Conservation (phyloP, 129 eudicot genomes). For the Escallonia rubra region DNA sequence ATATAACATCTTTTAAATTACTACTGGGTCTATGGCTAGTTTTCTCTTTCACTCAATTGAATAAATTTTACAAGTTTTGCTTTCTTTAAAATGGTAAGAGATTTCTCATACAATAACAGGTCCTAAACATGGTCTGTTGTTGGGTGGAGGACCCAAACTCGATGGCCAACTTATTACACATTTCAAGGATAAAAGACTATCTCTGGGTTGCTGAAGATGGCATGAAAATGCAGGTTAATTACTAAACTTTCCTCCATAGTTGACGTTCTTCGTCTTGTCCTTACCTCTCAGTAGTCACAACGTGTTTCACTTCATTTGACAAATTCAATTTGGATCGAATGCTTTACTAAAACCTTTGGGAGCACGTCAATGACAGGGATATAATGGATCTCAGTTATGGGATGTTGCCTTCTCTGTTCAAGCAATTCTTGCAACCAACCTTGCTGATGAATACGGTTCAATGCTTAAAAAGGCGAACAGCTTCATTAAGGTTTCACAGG, state of each 20-base stretch:
- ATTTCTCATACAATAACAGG: conserved; percentile 25
- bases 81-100: too few species aligned
- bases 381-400: conserved; percentile 68
- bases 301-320: neutral
- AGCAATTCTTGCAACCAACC: conserved; percentile 45
- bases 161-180: conserved; percentile 36
- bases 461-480: conserved; percentile 48
- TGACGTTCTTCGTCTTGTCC: neutral
- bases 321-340: neutral
- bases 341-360: neutral
- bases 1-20: too few species aligned
- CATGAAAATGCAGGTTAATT: conserved; percentile 73
- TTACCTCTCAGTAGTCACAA: neutral
- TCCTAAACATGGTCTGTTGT: conserved; percentile 63
- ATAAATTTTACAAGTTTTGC: too few species aligned
- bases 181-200: conserved; percentile 57
- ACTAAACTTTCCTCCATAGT: too few species aligned
- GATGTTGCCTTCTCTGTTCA: conserved; percentile 60
- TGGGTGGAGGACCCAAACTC: conserved; percentile 71
- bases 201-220: conserved; percentile 86
- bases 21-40: too few species aligned
- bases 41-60: too few species aligned
- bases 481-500: conserved; percentile 55
- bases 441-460: conserved; percentile 37
- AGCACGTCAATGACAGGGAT: conserved; percentile 33